Evolutionary conservation across 257 asterid species (phyloP).

Genomic region (Nicotiana undulata): DNA sequence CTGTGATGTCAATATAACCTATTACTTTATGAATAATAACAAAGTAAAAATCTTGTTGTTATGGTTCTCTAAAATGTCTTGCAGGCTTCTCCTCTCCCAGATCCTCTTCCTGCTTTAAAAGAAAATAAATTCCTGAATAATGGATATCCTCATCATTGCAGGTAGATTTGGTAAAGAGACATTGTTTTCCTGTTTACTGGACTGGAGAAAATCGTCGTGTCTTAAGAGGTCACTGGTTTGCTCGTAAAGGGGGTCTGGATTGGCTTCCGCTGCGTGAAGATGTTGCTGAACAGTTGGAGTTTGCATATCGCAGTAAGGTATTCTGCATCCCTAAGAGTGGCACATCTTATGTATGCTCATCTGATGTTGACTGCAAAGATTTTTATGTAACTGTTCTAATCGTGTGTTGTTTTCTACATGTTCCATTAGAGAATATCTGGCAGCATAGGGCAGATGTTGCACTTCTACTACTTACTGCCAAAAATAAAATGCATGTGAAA

Average conservation of each 20-base stretch:
- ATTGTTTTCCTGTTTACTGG: slow-evolving; percentile 97
- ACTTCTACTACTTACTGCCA: background rate
- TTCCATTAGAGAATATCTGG: background rate
- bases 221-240: slow-evolving; percentile 97
- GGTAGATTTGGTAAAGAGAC: slow-evolving; percentile 92
- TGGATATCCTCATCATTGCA: slow-evolving; percentile 16
- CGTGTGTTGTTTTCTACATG: background rate
- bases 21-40: background rate
- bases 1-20: background rate
- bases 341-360: background rate
- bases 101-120: background rate
- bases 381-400: background rate
- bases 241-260: slow-evolving; percentile 90
- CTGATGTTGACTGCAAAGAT: background rate
- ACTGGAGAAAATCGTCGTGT: slow-evolving; percentile 88
- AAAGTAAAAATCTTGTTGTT: background rate
- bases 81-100: background rate
- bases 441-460: background rate
- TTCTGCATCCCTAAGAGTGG: background rate
- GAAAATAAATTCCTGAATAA: background rate
- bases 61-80: background rate
- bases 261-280: slow-evolving; percentile 98
- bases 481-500: background rate
- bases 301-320: slow-evolving; percentile 71
- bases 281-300: slow-evolving; percentile 94